Evolutionary conservation across 1,284 basidiomycete genomes (phyloP), one percentile per base, ranked within the genome.

Genomic region (Sanguinoderma infundibulare): DNA sequence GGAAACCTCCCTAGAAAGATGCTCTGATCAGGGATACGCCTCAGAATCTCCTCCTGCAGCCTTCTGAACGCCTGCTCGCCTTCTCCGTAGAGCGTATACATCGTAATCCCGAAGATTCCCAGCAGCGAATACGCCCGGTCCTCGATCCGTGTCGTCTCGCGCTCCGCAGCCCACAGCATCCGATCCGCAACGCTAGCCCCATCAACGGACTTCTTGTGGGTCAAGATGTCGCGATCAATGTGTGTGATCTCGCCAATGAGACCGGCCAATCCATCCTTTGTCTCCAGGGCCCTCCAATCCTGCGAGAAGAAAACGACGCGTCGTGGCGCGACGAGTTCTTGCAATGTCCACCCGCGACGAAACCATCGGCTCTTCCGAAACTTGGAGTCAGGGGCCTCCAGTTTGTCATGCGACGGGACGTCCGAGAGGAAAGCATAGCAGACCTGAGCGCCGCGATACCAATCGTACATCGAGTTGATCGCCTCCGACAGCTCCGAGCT

Each of bases 341-440:
- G 55, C 26, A 56, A 46, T 17, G 55, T 56, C 55, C 55, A 56
- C 15, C 22, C 36, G 20, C 55, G 44, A 15, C 15, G 5, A 26
- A 49, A 35, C 55, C 55, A 56, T 7, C 20, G 34, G 22, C 34
- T 32, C 9, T 22, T 9, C 15, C 35, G 22, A 35, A 56, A 56
- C 39, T 6, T 22, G 26, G 28, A 32, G 28, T 9, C 28, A 10
- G 14, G 3, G 17, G 46, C 46, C 10, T 12, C 9, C 6, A 39
- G 20, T 14, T 36, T 22, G 2, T 35, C 30, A 5, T 26, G 10
- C 12, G 40, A 22, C n/a, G 40, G 40, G n/a, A 58, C 57, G 30
- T 58, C 57, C n/a, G 26, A 15, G 32, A 58, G 57, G 51, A 42
- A 47, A 22, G 57, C 57, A 22, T 58, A 58, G 22, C 56, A 58